Evolutionary conservation across 306 rosid species (phyloP).

Genomic region (Canavalia gladiata): DNA sequence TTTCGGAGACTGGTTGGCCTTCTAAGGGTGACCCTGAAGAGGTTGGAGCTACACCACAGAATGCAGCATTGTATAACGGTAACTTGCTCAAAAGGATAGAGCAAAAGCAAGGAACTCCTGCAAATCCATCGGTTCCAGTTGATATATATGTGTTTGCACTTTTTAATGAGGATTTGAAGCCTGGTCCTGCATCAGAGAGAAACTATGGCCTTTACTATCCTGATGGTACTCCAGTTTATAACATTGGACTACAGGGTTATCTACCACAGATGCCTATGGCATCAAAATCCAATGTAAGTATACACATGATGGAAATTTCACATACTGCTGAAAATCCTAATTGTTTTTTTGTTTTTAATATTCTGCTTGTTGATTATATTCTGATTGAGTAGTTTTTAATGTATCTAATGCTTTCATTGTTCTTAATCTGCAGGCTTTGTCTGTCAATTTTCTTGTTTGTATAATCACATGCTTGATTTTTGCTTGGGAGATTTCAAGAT

Average conservation of each 20-base stretch:
- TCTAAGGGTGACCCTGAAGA: slow-evolving; percentile 79
- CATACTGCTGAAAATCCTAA: not conserved
- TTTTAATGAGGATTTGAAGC: slow-evolving; percentile 81
- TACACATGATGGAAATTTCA: not conserved
- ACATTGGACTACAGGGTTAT: slow-evolving; percentile 70
- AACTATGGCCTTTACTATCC: slow-evolving; percentile 92
- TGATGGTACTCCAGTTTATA: slow-evolving; percentile 77
- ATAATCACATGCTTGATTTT: slow-evolving; percentile 45
- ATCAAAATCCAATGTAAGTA: slow-evolving; percentile 62
- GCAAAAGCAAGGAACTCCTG: slow-evolving; percentile 77
- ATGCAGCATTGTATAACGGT: slow-evolving; percentile 76
- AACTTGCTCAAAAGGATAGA: slow-evolving; percentile 69
- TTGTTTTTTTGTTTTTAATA: not conserved
- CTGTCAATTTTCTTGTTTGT: slow-evolving; percentile 51
- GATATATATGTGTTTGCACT: slow-evolving; percentile 84
- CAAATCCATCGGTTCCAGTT: slow-evolving; percentile 76
- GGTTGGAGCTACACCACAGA: slow-evolving; percentile 74
- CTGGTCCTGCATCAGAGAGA: slow-evolving; percentile 85
- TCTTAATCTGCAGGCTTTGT: slow-evolving; percentile 62
- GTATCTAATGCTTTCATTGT: slow-evolving; percentile 2
- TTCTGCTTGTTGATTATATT: not conserved
- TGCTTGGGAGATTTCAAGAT: slow-evolving; percentile 47
- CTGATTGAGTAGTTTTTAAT: not conserved
- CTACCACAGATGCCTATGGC: slow-evolving; percentile 59
- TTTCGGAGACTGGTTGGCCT: slow-evolving; percentile 98